Percentiles rank a stretch among this genome's conserved stretches.
Conservation (phyloP, 495 filamentous ascomycete genomes). For the Aspergillus sclerotioniger region DNA sequence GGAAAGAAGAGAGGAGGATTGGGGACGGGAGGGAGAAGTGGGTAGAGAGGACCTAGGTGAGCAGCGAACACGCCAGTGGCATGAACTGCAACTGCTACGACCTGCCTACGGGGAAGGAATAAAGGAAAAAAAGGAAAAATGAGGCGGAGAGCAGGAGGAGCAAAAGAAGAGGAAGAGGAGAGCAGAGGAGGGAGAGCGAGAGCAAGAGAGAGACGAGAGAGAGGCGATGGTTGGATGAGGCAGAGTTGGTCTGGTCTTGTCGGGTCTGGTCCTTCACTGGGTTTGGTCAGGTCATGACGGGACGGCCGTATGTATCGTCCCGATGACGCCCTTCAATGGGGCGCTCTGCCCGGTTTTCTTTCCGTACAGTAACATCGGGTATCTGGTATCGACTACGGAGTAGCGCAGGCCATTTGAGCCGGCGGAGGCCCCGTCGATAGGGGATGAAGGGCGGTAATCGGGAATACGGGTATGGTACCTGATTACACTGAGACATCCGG, state of each 20-base stretch:
- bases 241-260: neutral
- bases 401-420: neutral
- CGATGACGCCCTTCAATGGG: neutral
- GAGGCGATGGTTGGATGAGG: conserved; percentile 3
- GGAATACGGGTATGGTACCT: neutral
- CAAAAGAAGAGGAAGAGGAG: conserved; percentile 10
- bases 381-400: conserved; percentile 1
- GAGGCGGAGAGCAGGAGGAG: conserved; percentile 6
- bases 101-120: conserved; percentile 5
- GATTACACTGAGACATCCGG: neutral
- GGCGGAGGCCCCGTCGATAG: conserved; percentile 2
- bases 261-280: neutral
- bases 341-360: neutral
- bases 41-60: conserved; percentile 7
- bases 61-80: conserved; percentile 13
- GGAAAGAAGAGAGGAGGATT: conserved; percentile 7
- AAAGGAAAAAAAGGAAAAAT: conserved; percentile 5
- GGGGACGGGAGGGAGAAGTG: conserved; percentile 5
- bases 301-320: neutral
- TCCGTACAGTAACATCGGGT: neutral
- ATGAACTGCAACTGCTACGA: conserved; percentile 8
- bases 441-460: conserved; percentile 8
- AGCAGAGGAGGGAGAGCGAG: conserved; percentile 13
- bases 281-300: neutral
- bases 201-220: conserved; percentile 5